These are phyloP conservation scores for Aspergillus brunneoviolaceus DNA, from an alignment of 2,329 filamentous ascomycete genomes.

Conservation along the genomic window DNA sequence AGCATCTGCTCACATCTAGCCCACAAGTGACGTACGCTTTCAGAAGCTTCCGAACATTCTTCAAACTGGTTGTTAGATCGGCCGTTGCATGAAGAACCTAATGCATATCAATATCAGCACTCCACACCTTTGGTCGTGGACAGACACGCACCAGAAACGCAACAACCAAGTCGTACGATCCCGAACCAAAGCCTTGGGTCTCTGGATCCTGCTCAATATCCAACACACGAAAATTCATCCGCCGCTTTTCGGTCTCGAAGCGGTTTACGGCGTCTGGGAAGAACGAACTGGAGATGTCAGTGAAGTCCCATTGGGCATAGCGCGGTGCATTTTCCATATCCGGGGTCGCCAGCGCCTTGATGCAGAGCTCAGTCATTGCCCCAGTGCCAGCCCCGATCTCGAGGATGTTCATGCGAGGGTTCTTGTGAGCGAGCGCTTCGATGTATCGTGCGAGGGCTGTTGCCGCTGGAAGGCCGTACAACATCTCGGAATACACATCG, in stretches of 20 bases:
- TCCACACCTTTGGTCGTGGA: too few species aligned
- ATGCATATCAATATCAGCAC: too few species aligned
- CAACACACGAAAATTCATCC: constrained; percentile 15
- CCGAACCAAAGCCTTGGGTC: constrained; percentile 18
- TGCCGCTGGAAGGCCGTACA: not conserved
- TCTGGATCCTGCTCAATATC: constrained; percentile 20
- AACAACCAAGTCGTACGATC: constrained; percentile 20
- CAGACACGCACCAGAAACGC: constrained; percentile 15
- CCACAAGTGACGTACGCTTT: constrained; percentile 8
- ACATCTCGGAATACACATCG: constrained; percentile 8
- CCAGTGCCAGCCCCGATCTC: constrained; percentile 6
- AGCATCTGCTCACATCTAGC: not conserved
- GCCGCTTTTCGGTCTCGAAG: constrained; percentile 11
- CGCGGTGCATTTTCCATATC: not conserved
- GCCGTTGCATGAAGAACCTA: constrained; percentile 15
- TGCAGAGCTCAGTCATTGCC: constrained; percentile 1
- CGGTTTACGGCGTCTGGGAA: constrained; percentile 10
- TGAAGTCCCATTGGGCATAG: constrained; percentile 14
- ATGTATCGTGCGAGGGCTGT: not conserved
- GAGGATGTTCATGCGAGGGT: constrained; percentile 8
- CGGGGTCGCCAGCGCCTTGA: not conserved
- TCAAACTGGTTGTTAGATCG: constrained; percentile 6
- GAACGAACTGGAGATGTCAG: constrained; percentile 18
- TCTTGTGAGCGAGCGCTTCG: constrained; percentile 3
- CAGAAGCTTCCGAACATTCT: constrained; percentile 13